Conservation (phyloP, 1,139 yeast species). For the Schizosaccharomyces versatilis region DNA sequence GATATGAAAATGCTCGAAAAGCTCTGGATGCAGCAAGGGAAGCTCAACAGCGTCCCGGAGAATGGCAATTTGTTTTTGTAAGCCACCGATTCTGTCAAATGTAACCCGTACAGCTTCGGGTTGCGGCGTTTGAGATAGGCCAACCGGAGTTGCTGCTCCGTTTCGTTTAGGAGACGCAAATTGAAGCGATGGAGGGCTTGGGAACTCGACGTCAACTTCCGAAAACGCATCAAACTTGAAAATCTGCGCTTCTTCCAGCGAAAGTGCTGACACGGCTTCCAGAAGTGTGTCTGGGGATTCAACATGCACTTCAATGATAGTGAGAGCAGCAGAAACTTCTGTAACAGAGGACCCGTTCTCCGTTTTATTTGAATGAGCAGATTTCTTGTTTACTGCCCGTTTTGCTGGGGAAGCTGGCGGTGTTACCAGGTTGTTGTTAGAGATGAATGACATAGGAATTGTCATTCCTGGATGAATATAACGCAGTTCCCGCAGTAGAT, state of each 20-base stretch:
- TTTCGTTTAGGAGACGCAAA: too few species aligned
- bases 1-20: slow-evolving; percentile 69
- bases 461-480: slow-evolving; percentile 1
- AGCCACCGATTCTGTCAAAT: slow-evolving; percentile 55
- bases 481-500: not conserved
- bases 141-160: too few species aligned
- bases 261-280: not conserved
- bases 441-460: not conserved
- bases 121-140: too few species aligned
- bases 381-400: too few species aligned
- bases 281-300: not conserved
- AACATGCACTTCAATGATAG: not conserved
- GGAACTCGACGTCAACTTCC: not conserved
- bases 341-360: not conserved
- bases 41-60: slow-evolving; percentile 51
- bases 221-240: not conserved
- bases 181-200: too few species aligned
- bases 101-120: slow-evolving; percentile 6
- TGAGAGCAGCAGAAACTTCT: not conserved
- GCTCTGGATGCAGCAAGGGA: slow-evolving; percentile 56
- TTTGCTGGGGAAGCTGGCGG: too few species aligned
- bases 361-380: not conserved
- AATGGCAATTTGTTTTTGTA: slow-evolving; percentile 36
- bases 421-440: not conserved
- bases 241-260: not conserved